Evolutionary conservation across 805 yeast species (phyloP).

Genomic region (Dipodascus geniculatus): DNA sequence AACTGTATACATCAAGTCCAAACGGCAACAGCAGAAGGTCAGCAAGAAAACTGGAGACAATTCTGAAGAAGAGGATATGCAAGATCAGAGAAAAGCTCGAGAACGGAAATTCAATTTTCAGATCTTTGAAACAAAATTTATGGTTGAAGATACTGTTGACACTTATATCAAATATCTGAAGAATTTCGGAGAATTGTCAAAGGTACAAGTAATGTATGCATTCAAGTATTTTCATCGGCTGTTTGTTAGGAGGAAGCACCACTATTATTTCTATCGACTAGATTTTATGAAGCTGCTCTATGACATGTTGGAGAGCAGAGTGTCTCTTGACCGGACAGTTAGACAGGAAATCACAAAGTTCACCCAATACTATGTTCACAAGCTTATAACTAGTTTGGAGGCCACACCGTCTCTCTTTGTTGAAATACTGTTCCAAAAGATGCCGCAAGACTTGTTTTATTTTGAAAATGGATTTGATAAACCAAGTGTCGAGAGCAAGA

Average conservation of each 20-base stretch:
- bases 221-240: constrained; percentile 61
- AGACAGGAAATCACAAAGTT: constrained; percentile 53
- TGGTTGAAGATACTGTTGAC: constrained; percentile 49
- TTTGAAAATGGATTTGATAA: constrained; percentile 47
- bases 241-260: constrained; percentile 50
- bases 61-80: constrained; percentile 11
- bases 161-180: constrained; percentile 53
- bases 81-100: constrained; percentile 24
- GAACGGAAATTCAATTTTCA: constrained; percentile 39
- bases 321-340: constrained; percentile 15
- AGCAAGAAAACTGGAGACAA: constrained; percentile 9
- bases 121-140: constrained; percentile 33
- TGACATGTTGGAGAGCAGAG: constrained; percentile 30
- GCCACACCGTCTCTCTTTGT: constrained; percentile 43
- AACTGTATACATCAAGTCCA: constrained; percentile 35
- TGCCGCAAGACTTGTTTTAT: constrained; percentile 37
- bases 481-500: constrained; percentile 5
- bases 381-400: constrained; percentile 36
- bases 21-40: constrained; percentile 27
- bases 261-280: constrained; percentile 48
- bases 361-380: constrained; percentile 51
- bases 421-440: constrained; percentile 58
- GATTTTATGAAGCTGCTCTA: constrained; percentile 59
- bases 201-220: constrained; percentile 48
- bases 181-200: constrained; percentile 49